Percentiles rank a stretch among this genome's conserved stretches.
phyloP scores from a whole-genome alignment of 371 early-diverging fungal species.

The Mucor sp. region DNA sequence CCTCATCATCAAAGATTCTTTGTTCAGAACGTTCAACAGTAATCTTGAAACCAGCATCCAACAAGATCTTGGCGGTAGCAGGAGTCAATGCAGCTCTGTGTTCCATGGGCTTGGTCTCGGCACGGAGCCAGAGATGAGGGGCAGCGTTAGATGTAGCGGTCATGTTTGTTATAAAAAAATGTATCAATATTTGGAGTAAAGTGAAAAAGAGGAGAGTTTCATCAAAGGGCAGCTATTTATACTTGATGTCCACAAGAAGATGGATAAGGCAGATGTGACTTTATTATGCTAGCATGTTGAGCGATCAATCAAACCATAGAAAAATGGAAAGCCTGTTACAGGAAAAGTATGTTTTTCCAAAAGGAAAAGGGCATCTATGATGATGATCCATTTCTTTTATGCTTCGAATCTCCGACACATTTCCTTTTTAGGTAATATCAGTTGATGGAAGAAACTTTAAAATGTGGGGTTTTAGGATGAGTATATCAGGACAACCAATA shows the following conservation, averaged over 20 bases:
- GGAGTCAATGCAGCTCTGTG: slow-evolving; percentile 95
- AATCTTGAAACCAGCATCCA: slow-evolving; percentile 84
- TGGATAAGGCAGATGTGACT: slow-evolving; percentile 29
- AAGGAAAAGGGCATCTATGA: background rate
- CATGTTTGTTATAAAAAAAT: slow-evolving; percentile 13
- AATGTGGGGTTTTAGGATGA: background rate
- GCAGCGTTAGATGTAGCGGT: background rate
- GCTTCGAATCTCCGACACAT: slow-evolving; percentile 24
- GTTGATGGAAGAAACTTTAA: slow-evolving; percentile 24
- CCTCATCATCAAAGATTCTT: slow-evolving; percentile 88
- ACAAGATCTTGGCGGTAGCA: slow-evolving; percentile 70
- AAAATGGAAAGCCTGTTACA: background rate
- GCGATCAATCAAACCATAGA: background rate
- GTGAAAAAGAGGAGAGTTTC: background rate
- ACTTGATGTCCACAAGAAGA: slow-evolving; percentile 3
- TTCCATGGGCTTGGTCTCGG: slow-evolving; percentile 97
- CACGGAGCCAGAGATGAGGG: slow-evolving; percentile 94
- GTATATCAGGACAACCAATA: background rate
- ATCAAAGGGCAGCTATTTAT: slow-evolving; percentile 12
- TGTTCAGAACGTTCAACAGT: slow-evolving; percentile 84
- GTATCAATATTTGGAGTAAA: slow-evolving; percentile 13
- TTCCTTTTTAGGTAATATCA: slow-evolving; percentile 21
- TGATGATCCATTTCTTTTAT: background rate
- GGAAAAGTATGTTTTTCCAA: background rate
- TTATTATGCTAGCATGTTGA: slow-evolving; percentile 1